phyloP scores from a whole-genome alignment of 1,139 yeast species.

The Yamadazyma sp. region DNA sequence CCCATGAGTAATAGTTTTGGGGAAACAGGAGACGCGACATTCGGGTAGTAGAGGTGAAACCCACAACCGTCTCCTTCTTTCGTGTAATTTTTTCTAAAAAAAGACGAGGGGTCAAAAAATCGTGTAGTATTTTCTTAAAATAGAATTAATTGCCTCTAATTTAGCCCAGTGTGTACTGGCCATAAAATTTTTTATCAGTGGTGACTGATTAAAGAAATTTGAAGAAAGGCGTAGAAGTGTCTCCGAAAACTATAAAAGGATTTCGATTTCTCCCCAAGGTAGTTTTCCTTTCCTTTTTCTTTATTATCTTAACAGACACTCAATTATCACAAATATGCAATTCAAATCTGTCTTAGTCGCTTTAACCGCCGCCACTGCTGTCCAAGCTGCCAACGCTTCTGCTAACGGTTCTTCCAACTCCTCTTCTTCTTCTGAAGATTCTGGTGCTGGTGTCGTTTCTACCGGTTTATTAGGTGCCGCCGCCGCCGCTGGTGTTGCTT shows the following conservation, averaged over 20 bases:
- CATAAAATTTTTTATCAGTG: neutral
- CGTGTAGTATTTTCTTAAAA: slow-evolving; percentile 2
- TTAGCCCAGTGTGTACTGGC: neutral
- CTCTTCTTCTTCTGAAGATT: slow-evolving; percentile 21
- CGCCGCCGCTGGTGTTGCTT: slow-evolving; percentile 49
- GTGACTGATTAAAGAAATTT: slow-evolving; percentile 1
- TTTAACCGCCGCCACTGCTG: slow-evolving; percentile 46
- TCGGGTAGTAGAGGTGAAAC: too few species aligned
- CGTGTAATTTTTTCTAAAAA: slow-evolving; percentile 5
- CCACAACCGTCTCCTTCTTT: neutral
- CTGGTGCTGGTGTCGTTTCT: slow-evolving; percentile 31
- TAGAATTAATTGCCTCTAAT: slow-evolving; percentile 1
- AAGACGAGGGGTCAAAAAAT: slow-evolving; percentile 1
- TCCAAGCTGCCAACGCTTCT: slow-evolving; percentile 40
- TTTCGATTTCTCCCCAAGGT: slow-evolving; percentile 4
- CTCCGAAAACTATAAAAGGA: slow-evolving; percentile 13
- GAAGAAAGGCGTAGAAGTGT: neutral
- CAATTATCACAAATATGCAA: slow-evolving; percentile 35
- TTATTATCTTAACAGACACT: slow-evolving; percentile 1
- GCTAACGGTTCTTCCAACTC: slow-evolving; percentile 17
- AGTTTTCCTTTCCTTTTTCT: slow-evolving; percentile 4
- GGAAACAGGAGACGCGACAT: too few species aligned
- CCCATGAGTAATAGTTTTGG: too few species aligned
- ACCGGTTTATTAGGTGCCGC: slow-evolving; percentile 39
- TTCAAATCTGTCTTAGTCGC: slow-evolving; percentile 46